Evolutionary conservation across 2,329 filamentous ascomycete genomes (phyloP), one percentile per base, ranked within the genome.

Genomic region (Pestalotiopsis fici): DNA sequence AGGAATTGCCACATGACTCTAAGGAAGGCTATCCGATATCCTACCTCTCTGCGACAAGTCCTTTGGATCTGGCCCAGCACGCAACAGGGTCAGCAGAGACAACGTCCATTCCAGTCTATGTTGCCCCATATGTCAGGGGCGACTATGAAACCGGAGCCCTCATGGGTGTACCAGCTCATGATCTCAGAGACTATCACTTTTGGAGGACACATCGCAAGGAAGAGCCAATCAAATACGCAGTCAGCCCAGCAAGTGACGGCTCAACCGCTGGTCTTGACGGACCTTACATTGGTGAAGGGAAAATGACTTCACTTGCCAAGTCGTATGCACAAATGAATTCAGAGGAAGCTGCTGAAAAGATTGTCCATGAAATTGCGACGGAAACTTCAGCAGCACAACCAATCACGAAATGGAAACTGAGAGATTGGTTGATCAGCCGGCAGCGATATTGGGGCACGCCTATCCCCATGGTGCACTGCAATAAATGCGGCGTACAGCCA

Each of bases 401-500:
- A n/a, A 83, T 87, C 9, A 89, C 93, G 68, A 92, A 88, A 69
- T 97, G 93, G 93, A 89, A 92, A 64, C 84, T 97, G 28, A 86
- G 93, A 68, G 94, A 97, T 79, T 97, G 94, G 94, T 83, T 97
- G 66, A 91, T 97, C 73, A 97, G 93, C 77, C 89, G 94, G n/a
- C 94, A 97, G 78, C 86, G 94, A 70, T 97, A 97, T 77, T 97
- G 94, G 94, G 94, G 94, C 15, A 88, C 94, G 0, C 94, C 94
- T 0, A 97, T 97, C 65, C 94, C 94, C 21, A 94, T 97, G 65
- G 85, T 97, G 43, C 93, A 97, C 79, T 97, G 94, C 75, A 78
- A 81, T 21, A 85, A 85, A 6, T 97, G 94, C 77, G 94, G 94
- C 7, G 81, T 91, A 2, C 92, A 97, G 1, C 90, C 93, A 1